Percentiles rank a stretch among this genome's conserved stretches.
Conservation (phyloP, 371 early-diverging fungal genomes). For the Mortierella sp. region DNA sequence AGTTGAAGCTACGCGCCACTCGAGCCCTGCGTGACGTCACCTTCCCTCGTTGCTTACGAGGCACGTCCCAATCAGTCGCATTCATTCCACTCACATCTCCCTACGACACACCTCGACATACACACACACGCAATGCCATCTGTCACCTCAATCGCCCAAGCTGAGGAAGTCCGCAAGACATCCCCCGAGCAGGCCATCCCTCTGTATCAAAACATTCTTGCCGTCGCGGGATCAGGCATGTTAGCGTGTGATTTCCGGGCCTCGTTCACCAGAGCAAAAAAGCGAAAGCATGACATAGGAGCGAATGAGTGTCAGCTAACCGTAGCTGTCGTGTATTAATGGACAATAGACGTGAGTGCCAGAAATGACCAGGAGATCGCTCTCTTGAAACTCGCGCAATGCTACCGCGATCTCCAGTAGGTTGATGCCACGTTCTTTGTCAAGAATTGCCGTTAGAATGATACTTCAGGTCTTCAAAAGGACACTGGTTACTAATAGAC, state of each 20-base stretch:
- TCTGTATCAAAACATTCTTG: conserved; percentile 65
- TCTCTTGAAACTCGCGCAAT: conserved; percentile 69
- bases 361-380: conserved; percentile 69
- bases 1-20: no score
- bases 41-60: no score
- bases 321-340: background rate
- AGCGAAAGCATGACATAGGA: no score
- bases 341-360: conserved; percentile 20
- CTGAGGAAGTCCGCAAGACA: conserved; percentile 62
- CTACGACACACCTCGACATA: background rate
- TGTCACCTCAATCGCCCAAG: conserved; percentile 59
- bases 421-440: no score
- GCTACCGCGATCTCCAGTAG: conserved; percentile 74
- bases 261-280: no score
- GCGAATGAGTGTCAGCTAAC: background rate
- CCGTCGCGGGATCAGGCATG: conserved; percentile 54
- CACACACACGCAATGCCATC: conserved; percentile 34
- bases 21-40: conserved; percentile 7
- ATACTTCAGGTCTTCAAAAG: no score
- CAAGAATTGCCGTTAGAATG: no score
- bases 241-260: background rate
- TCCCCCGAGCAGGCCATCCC: conserved; percentile 65
- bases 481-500: background rate
- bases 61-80: no score
- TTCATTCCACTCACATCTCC: background rate